Conservation (phyloP, 805 yeast species). For the Teunomyces cretensis region DNA sequence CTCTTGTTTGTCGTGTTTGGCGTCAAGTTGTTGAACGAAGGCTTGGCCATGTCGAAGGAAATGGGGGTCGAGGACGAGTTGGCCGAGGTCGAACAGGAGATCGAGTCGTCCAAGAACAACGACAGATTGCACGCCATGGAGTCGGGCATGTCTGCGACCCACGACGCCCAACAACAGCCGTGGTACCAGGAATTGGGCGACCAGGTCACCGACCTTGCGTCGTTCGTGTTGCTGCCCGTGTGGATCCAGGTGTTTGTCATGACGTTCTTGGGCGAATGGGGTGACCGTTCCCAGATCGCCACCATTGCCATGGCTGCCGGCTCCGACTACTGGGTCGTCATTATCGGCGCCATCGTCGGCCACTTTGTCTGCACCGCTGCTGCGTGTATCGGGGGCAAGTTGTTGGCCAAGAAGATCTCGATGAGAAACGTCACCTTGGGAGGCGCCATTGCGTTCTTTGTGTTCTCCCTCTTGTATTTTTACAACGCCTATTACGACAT, state of each 20-base stretch:
- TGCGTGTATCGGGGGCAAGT: slow-evolving; percentile 93
- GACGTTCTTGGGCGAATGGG: slow-evolving; percentile 99
- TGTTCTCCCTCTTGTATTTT: slow-evolving; percentile 79
- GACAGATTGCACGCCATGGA: slow-evolving; percentile 57
- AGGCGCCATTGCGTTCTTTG: slow-evolving; percentile 83
- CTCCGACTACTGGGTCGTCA: slow-evolving; percentile 84
- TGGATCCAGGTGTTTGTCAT: slow-evolving; percentile 94
- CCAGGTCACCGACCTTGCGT: slow-evolving; percentile 54
- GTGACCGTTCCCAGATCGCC: slow-evolving; percentile 97
- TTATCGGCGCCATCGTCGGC: slow-evolving; percentile 85
- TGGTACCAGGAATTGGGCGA: slow-evolving; percentile 30
- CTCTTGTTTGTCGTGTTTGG: slow-evolving; percentile 82
- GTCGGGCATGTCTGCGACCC: slow-evolving; percentile 40
- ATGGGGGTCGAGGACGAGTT: slow-evolving; percentile 92
- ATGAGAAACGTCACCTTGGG: slow-evolving; percentile 90
- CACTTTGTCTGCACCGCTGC: slow-evolving; percentile 84
- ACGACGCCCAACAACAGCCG: slow-evolving; percentile 8
- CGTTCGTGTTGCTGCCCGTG: slow-evolving; percentile 73
- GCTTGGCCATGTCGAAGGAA: slow-evolving; percentile 73
- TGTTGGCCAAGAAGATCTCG: slow-evolving; percentile 83
- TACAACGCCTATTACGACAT: slow-evolving; percentile 53
- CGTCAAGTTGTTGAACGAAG: slow-evolving; percentile 71
- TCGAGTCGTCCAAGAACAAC: slow-evolving; percentile 62
- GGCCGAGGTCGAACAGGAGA: slow-evolving; percentile 95
- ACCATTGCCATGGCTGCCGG: slow-evolving; percentile 99